These are phyloP conservation scores for Boletus insuetus DNA, from an alignment of 768 basidiomycete species.

Conservation along the genomic window DNA sequence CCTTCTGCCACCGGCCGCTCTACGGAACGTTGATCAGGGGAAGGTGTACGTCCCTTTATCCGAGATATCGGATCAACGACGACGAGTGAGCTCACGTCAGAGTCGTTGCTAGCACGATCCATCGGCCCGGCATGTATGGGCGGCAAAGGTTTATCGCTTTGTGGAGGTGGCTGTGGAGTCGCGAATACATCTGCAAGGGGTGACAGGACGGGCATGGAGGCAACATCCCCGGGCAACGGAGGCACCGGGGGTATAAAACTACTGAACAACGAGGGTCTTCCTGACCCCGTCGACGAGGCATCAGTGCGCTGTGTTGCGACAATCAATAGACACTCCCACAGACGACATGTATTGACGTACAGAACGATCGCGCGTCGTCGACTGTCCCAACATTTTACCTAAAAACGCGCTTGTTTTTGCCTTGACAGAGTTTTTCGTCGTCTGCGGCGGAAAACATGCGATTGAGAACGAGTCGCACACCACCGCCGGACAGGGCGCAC, in stretches of 20 bases:
- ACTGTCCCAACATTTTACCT: slow-evolving; percentile 74
- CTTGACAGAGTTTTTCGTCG: slow-evolving; percentile 61
- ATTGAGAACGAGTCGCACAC: neutral
- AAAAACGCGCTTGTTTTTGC: slow-evolving; percentile 79
- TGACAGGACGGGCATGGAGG: slow-evolving; percentile 38
- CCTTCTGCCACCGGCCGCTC: slow-evolving; percentile 26
- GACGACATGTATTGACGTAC: slow-evolving; percentile 38
- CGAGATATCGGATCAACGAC: slow-evolving; percentile 50
- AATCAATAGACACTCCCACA: slow-evolving; percentile 15
- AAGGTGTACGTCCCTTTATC: slow-evolving; percentile 33
- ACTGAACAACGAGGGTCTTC: slow-evolving; percentile 33
- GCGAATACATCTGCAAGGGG: slow-evolving; percentile 54
- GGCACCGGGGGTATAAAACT: slow-evolving; percentile 41
- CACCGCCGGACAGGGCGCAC: slow-evolving; percentile 28
- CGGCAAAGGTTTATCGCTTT: slow-evolving; percentile 62
- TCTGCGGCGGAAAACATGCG: slow-evolving; percentile 1
- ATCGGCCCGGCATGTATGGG: slow-evolving; percentile 43
- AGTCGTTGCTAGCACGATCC: slow-evolving; percentile 38
- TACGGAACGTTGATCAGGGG: slow-evolving; percentile 31
- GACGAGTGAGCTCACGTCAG: slow-evolving; percentile 56
- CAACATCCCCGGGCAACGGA: slow-evolving; percentile 46
- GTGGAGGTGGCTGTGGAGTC: slow-evolving; percentile 30
- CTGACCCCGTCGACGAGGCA: slow-evolving; percentile 33
- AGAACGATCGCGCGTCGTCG: slow-evolving; percentile 63
- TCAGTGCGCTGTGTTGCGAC: slow-evolving; percentile 50